Base-by-base conservation (phyloP, 2,329 filamentous ascomycete species). In the Aspergillus intermedius region DNA sequence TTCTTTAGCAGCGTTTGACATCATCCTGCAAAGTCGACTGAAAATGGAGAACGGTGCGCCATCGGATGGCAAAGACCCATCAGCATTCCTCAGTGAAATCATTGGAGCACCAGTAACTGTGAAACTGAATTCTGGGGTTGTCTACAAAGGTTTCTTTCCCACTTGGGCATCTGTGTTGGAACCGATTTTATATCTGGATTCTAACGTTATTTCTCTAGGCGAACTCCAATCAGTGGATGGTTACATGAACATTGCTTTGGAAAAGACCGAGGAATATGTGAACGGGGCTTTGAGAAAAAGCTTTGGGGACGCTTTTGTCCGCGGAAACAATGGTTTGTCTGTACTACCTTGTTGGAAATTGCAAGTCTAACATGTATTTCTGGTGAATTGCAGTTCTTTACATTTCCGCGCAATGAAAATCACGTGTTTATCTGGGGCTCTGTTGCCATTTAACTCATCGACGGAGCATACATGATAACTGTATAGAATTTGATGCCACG, bases 231-330 rank as follows among this genome's bases (percentile, higher is more conserved):
- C 91, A 0, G 91, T 98, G 44, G 93, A 98, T 70, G 93, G 93
- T 46, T 98, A 97, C 74, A 98, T 98, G 93, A 98, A 98, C 74
- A 96, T 98, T 67, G 91, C 93, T 10, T 81, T 98, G 25, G 93
- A 98, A 71, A 93, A 95, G 74, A 95, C 90, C 17, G 85, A 88
- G 56, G 93, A 98, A 73, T 90, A 85, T 60, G 86, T 96, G 58
- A 86, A 95, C 64, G 91, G 91, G 39, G 81, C 83, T 55, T 82
- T 91, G 71, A 81, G 87, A 61, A 81, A 88, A 61, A 87, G 81
- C 47, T 96, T 95, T 67, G 91, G 91, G 6, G 91, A 97, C 76
- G 89, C 91, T 4, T 97, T 97, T 68, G 87, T 97, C 49, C 81
- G 91, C 69, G 91, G 91, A 59, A 97, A 97, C 74, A 97, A 97